Evolutionary conservation across 108 stramenopile genomes (phyloP).

Genomic region (Nitzschia putrida): DNA sequence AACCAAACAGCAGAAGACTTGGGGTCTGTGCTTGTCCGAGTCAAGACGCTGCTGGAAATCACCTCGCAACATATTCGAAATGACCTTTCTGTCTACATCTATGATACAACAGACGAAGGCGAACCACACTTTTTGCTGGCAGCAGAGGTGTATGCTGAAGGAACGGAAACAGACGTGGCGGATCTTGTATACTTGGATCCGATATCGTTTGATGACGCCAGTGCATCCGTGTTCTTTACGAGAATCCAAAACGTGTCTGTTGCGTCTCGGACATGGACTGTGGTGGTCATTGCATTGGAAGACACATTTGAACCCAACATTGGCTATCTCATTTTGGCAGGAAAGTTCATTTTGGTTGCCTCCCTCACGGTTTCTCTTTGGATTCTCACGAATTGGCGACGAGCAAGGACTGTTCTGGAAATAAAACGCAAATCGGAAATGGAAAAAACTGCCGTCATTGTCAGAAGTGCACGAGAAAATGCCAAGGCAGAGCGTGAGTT

Average conservation of each 20-base stretch:
- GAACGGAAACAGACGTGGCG: neutral
- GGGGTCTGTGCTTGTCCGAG: neutral
- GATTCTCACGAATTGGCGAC: slow-evolving; percentile 9
- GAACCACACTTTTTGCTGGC: slow-evolving; percentile 16
- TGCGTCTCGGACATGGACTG: slow-evolving; percentile 11
- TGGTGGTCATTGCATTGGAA: slow-evolving; percentile 17
- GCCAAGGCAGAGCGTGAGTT: slow-evolving; percentile 52
- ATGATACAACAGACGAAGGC: neutral
- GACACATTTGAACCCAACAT: slow-evolving; percentile 11
- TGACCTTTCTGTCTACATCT: slow-evolving; percentile 7
- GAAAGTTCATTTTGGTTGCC: slow-evolving; percentile 32
- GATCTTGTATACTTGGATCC: neutral
- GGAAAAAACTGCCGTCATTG: slow-evolving; percentile 47
- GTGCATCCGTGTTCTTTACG: neutral
- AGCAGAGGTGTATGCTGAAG: slow-evolving; percentile 4
- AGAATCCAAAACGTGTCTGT: neutral
- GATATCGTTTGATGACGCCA: neutral
- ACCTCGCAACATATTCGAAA: neutral
- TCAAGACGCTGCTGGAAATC: neutral
- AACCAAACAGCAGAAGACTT: slow-evolving; percentile 1
- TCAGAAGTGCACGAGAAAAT: slow-evolving; percentile 40
- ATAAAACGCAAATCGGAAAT: slow-evolving; percentile 34
- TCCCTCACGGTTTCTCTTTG: slow-evolving; percentile 22
- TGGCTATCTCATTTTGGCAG: slow-evolving; percentile 17
- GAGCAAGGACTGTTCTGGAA: slow-evolving; percentile 8